Base-by-base conservation (phyloP, 2,329 filamentous ascomycete genomes). In the Paracamarosporium sp. region DNA sequence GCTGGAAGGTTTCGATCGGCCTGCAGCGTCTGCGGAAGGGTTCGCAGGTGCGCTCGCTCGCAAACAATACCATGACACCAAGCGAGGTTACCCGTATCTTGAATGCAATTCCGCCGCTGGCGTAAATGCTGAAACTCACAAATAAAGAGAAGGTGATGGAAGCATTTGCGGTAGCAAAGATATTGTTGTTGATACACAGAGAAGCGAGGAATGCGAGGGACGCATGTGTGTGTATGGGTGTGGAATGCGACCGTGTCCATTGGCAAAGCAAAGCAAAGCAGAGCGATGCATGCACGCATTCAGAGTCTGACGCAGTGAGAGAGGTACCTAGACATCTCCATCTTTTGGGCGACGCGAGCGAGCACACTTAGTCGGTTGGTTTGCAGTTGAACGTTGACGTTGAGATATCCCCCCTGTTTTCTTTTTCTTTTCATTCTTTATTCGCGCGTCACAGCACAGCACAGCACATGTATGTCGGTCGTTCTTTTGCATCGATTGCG, bases 1-100 rank as follows among this genome's bases (percentile, higher is more conserved):
- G 82, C 35, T 88, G 85, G 85, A 89, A 89, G 71, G 82, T 88
- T 20, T 83, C 83, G 0, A 75, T 85, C 38, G 86, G 86, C 1
- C 72, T 89, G 41, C 80, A 85, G 69, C 78, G 83, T 25, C 73
- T 89, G 59, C 77, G 82, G 46, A 81, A 82, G 61, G 85, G 86
- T 15, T 82, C 80, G 54, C 81, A 85, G 65, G 84, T 86, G 28
- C 76, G 85, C 56, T 79, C 81, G 27, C 60, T 88, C 66, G 83
- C 81, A 15, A 82, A 84, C 38, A 81, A 79, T 53, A 81, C 80
- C 24, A 79, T 88, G 73, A 79, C 83, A 36, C 76, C 78, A 54
- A 74, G 70, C 40, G 80, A 82, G 61, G 71, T 80, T 27, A 71
- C 70, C 38, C 69, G 69, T 38, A 47, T 81, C 17, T 59, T 82